Base-by-base conservation (phyloP, 768 basidiomycete species). In the Gymnopilus junonius region DNA sequence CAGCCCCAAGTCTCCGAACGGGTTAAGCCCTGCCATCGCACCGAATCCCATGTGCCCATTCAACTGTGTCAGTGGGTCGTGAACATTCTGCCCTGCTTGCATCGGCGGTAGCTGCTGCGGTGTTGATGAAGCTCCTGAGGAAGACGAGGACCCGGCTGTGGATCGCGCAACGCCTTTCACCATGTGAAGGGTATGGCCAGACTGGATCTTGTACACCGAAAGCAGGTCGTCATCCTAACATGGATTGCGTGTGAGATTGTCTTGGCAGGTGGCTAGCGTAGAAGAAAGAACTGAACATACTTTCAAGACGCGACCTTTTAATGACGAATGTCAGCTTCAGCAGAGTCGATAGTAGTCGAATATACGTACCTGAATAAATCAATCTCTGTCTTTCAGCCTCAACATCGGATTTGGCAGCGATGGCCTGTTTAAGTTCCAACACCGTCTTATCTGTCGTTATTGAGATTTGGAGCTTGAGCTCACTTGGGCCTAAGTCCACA, bases 81-180 rank as follows among this genome's bases (percentile, higher is more conserved):
- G 85, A 1, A 88, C 88, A 71, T 94, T 94, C 81, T 97, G 93
- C 2, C 95, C 97, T 0, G 95, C 84, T 68, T 94, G 93, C 93
- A 97, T 95, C 10, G 85, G 83, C 15, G 95, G 95, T 20, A 94
- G 79, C 34, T 79, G 82, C 71, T 86, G 89, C n/a, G 84, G 77
- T 0, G 85, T 71, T 4, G 83, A 69, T n/a, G 80, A 66, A 21
- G 82, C 62, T 40, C 72, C 72, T 20, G 76, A 71, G 1, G 83
- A 70, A 34, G 82, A 75, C 0, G 82, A 58, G 1, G 61, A 27
- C 0, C 69, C 71, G 8, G 74, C 80, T 94, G 74, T 95, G 95
- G 42, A 96, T 87, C 0, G 94, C 15, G 48, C 48, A 17, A 51
- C 48, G 17, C 48, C 48, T 31, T 51, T 51, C 17, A 51, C 48